Conservation (phyloP, 1,284 basidiomycete genomes). For the Ganoderma lucidum region DNA sequence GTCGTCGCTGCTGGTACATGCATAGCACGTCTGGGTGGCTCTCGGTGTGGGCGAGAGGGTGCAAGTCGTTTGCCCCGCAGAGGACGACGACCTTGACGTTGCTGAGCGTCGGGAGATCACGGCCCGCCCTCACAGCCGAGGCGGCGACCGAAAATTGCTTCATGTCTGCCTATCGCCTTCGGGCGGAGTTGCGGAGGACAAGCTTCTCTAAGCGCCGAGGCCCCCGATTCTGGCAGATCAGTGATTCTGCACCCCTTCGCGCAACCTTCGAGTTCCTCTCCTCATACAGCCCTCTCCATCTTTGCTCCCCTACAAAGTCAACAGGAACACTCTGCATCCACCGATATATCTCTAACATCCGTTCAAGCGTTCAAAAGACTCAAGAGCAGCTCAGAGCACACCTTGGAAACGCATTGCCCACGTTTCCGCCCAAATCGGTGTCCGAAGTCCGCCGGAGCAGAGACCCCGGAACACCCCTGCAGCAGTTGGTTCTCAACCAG, state of each 20-base stretch:
- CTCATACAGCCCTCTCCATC: slow-evolving; percentile 18
- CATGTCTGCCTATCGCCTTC: background rate
- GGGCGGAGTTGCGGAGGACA: slow-evolving; percentile 4
- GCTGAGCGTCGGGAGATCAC: background rate
- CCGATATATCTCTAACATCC: background rate
- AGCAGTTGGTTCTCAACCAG: slow-evolving; percentile 31
- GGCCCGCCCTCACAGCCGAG: background rate
- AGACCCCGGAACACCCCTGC: slow-evolving; percentile 37
- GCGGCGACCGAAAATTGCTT: slow-evolving; percentile 7
- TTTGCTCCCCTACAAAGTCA: background rate
- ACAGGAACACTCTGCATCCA: background rate
- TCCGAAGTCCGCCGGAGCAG: slow-evolving; percentile 37
- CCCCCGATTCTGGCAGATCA: slow-evolving; percentile 26
- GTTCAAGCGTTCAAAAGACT: background rate
- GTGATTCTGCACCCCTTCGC: slow-evolving; percentile 23
- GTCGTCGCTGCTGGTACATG: background rate
- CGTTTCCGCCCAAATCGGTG: slow-evolving; percentile 26
- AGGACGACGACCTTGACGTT: background rate
- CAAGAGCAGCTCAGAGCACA: background rate
- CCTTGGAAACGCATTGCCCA: background rate
- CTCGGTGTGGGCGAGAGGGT: background rate
- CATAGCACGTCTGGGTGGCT: background rate
- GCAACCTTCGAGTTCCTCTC: slow-evolving; percentile 6
- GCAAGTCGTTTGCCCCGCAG: background rate
- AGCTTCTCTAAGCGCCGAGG: slow-evolving; percentile 10